Conservation (phyloP, 2,329 filamentous ascomycete species). For the Alternaria sp. region DNA sequence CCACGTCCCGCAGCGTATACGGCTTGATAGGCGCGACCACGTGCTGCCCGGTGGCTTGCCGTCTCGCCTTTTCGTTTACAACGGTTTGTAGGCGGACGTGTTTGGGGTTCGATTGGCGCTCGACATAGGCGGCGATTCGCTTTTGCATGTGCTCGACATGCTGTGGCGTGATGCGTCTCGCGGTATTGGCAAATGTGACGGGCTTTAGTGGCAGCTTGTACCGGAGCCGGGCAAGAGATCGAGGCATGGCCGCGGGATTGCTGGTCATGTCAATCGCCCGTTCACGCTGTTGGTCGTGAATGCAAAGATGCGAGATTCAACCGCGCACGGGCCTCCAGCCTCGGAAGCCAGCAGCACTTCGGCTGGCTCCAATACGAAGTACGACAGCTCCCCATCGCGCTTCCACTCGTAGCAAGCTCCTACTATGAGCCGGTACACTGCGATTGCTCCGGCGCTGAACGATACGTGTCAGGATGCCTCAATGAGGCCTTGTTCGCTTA, state of each 20-base stretch:
- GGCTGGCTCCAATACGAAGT: conserved; percentile 34
- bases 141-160: conserved; percentile 12
- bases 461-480: conserved; percentile 9
- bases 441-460: conserved; percentile 13
- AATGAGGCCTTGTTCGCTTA: conserved; percentile 6
- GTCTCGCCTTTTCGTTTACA: conserved; percentile 37
- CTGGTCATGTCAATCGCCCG: conserved; percentile 17
- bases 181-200: conserved; percentile 26
- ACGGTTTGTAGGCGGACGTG: conserved; percentile 36
- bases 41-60: conserved; percentile 28
- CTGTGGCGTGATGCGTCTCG: conserved; percentile 7
- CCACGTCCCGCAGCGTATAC: conserved; percentile 54
- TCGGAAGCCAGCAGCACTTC: conserved; percentile 22
- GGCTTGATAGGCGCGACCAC: conserved; percentile 31
- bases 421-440: conserved; percentile 27
- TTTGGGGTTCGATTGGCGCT: conserved; percentile 38
- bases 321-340: conserved; percentile 18
- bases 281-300: conserved; percentile 1
- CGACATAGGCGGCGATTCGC: conserved; percentile 32
- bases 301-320: conserved; percentile 23
- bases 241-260: conserved; percentile 40
- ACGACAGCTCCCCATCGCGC: conserved; percentile 26
- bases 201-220: conserved; percentile 34
- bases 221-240: conserved; percentile 39
- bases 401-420: conserved; percentile 4